These are phyloP conservation scores for Mucor piriformis DNA, from an alignment of 371 early-diverging fungal species.

Conservation along the genomic window DNA sequence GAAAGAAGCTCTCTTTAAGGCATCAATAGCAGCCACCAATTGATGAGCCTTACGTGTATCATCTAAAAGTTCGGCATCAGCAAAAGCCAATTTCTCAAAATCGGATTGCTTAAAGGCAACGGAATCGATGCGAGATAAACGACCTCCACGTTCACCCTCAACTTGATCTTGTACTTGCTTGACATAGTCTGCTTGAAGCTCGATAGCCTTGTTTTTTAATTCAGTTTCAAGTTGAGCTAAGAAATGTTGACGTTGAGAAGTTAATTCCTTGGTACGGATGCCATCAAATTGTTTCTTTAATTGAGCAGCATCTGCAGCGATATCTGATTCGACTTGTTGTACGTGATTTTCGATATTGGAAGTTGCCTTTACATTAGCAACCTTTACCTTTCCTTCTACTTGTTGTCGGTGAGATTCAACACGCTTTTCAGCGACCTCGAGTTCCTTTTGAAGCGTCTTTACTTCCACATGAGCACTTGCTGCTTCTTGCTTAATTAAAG, in stretches of 20 bases:
- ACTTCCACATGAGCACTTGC: conserved; percentile 20
- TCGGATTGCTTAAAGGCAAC: conserved; percentile 74
- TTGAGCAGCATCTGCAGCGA: conserved; percentile 34
- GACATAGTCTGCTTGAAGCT: conserved; percentile 60
- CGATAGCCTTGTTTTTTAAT: conserved; percentile 53
- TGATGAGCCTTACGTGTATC: conserved; percentile 59
- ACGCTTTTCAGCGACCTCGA: conserved; percentile 4
- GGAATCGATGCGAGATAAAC: conserved; percentile 84
- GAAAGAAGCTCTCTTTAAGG: conserved; percentile 51
- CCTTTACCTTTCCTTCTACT: conserved; percentile 24
- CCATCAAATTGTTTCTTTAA: conserved; percentile 30
- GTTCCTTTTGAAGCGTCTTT: conserved; percentile 9
- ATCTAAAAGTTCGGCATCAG: conserved; percentile 65
- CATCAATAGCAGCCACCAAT: conserved; percentile 57
- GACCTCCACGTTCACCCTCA: conserved; percentile 89
- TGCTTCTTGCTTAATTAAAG: conserved; percentile 29
- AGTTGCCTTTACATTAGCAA: conserved; percentile 23
- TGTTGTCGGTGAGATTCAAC: conserved; percentile 20
- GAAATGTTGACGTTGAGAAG: conserved; percentile 42
- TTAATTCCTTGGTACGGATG: conserved; percentile 40
- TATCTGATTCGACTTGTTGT: conserved; percentile 42
- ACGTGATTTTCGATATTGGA: conserved; percentile 41
- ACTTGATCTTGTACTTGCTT: conserved; percentile 78
- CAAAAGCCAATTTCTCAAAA: conserved; percentile 67
- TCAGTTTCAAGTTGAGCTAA: conserved; percentile 42